Evolutionary conservation across 192 early-diverging fungal genomes (phyloP), one percentile per base, ranked within the genome.

Genomic region (Coemansia aciculifera): DNA sequence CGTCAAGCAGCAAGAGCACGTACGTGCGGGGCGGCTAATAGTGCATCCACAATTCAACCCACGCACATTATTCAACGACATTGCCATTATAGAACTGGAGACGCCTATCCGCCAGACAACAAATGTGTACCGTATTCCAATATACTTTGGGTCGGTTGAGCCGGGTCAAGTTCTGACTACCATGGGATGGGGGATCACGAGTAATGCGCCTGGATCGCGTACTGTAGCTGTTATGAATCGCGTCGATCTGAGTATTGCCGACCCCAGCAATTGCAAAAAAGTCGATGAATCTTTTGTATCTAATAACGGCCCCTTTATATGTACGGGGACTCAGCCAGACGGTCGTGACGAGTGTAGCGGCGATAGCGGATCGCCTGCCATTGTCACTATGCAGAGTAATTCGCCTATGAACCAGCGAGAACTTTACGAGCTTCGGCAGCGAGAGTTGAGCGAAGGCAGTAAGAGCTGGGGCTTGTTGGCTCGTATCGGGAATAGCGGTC

Each of bases 171-270:
- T 38, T 1, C 27, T 82, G 8, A 69, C 67, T 0, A 68, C 80
- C 1, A 74, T 83, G 74, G 84, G 84, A 19, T 85, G 84, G 84
- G 84, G 84, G 31, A 59, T 77, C 19, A 79, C 81, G 0, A 67
- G 69, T 0, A 78, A 78, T 27, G 40, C 15, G 9, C 34, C 66
- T 2, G 65, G 62, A 1, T 64, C 71, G 2, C 68, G 40, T 13
- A 78, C 80, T 0, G 68, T 71, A 9, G 46, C 57, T 2, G 43
- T 38, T 8, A 67, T 83, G 68, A 76, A 81, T 61, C 48, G 32
- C 6, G 80, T 83, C 2, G 73, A 74, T 6, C 59, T 84, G 39
- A 40, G 2, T 5, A 65, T 77, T 1, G 81, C 71, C 0, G 15
- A 19, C 8, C 46, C 67, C 6, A 1, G 5, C 2, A 43, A 19